Evolutionary conservation across 176 grass and related monocot species (phyloP).

Genomic region (Puccinellia tenuiflora): DNA sequence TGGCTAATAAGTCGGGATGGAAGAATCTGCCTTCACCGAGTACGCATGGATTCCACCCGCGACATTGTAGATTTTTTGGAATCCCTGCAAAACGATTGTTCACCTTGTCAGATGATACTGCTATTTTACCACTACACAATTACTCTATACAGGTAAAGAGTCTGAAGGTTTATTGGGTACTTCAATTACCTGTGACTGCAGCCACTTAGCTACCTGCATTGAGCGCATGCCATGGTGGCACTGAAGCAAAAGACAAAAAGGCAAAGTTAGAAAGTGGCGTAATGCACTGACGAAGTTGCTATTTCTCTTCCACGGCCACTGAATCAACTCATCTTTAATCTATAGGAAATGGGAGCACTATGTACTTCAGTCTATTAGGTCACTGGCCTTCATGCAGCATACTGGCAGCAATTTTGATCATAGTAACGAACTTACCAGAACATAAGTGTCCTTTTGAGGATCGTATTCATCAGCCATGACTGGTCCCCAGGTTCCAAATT

Average conservation of each 20-base stretch:
- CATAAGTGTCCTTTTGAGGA: constrained; percentile 91
- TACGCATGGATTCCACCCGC: constrained; percentile 61
- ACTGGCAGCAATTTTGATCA: background rate
- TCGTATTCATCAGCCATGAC: constrained; percentile 93
- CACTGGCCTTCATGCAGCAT: background rate
- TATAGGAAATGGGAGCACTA: background rate
- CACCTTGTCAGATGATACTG: background rate
- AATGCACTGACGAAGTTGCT: background rate
- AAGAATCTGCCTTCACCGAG: constrained; percentile 53
- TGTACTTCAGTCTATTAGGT: background rate
- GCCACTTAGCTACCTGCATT: constrained; percentile 90
- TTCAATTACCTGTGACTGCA: constrained; percentile 80
- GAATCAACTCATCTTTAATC: background rate
- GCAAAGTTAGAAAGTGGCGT: background rate
- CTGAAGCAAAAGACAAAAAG: constrained; percentile 30
- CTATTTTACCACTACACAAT: background rate
- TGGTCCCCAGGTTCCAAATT: constrained; percentile 94
- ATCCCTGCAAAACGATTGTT: constrained; percentile 47
- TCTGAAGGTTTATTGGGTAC: background rate
- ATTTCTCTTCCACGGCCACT: background rate
- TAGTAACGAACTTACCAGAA: constrained; percentile 49
- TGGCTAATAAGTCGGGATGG: constrained; percentile 57
- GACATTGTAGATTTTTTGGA: constrained; percentile 67
- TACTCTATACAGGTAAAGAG: background rate
- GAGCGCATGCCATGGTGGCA: constrained; percentile 91